phyloP scores from a whole-genome alignment of 306 rosid species.

The Dryas drummondii region DNA sequence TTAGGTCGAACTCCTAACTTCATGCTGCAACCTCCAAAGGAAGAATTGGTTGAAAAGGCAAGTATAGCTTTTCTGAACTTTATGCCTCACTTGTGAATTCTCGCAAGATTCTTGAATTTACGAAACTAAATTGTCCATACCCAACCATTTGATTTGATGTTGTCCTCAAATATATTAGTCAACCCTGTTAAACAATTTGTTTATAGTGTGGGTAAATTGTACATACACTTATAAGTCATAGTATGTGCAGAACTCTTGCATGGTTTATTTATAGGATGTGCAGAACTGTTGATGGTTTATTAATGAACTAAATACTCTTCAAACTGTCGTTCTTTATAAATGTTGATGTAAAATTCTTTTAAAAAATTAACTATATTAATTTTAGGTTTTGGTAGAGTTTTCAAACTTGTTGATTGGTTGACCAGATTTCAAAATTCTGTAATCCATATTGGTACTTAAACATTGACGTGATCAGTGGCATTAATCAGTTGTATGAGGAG shows the following conservation, averaged over 20 bases:
- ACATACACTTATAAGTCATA: background rate
- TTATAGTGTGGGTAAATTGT: background rate
- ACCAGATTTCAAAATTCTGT: too few species aligned
- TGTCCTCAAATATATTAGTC: background rate
- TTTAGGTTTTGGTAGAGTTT: background rate
- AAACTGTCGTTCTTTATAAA: background rate
- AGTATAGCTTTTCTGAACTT: slow-evolving; percentile 5
- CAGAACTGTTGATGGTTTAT: background rate
- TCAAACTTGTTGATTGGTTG: background rate
- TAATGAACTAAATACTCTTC: background rate
- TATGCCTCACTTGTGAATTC: background rate
- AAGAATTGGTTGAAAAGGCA: slow-evolving; percentile 72
- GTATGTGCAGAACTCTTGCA: background rate
- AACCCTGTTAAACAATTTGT: background rate
- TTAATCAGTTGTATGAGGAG: background rate
- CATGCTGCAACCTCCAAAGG: slow-evolving; percentile 66
- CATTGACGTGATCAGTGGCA: too few species aligned
- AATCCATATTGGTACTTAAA: too few species aligned
- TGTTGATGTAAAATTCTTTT: too few species aligned
- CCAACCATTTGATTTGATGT: background rate
- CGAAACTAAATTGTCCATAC: background rate
- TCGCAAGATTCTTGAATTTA: background rate
- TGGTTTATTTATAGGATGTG: background rate
- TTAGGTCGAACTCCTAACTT: slow-evolving; percentile 45
- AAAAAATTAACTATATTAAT: background rate